Evolutionary conservation across 495 filamentous ascomycete genomes (phyloP).

Genomic region (Podospora conica): DNA sequence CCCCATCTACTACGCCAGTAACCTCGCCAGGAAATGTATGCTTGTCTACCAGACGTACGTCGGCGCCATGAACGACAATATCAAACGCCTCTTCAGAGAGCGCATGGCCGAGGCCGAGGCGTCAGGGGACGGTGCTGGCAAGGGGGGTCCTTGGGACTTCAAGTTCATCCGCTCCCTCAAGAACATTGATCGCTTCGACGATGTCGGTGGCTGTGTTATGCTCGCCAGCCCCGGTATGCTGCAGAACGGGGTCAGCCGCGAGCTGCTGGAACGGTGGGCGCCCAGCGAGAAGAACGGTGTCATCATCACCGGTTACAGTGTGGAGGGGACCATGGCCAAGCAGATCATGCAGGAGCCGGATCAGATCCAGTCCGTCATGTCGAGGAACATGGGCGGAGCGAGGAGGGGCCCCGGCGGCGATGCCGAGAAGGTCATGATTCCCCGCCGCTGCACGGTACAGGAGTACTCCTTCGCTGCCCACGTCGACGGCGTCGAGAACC

Average conservation of each 20-base stretch:
- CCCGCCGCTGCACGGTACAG: constrained; percentile 81
- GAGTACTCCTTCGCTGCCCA: constrained; percentile 94
- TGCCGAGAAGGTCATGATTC: constrained; percentile 81
- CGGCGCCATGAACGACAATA: constrained; percentile 97
- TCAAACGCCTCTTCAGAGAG: constrained; percentile 82
- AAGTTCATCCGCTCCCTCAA: constrained; percentile 84
- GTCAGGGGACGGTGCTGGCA: constrained; percentile 59
- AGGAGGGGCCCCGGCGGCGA: constrained; percentile 53
- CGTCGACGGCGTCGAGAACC: constrained; percentile 92
- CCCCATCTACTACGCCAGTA: constrained; percentile 95
- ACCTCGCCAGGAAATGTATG: constrained; percentile 94
- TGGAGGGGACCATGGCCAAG: constrained; percentile 98
- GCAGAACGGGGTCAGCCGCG: constrained; percentile 87
- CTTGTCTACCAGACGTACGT: constrained; percentile 97
- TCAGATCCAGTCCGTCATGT: constrained; percentile 89
- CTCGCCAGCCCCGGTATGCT: constrained; percentile 96
- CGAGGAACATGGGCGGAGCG: constrained; percentile 49
- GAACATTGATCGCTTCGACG: constrained; percentile 89
- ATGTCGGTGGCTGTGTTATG: constrained; percentile 94
- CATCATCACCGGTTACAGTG: constrained; percentile 94
- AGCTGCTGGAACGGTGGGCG: constrained; percentile 91
- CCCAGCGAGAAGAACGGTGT: constrained; percentile 93
- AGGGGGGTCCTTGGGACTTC: constrained; percentile 94
- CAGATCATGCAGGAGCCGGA: constrained; percentile 88
- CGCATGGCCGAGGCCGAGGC: constrained; percentile 82